Percentiles rank a stretch among this genome's conserved stretches.
These are phyloP conservation scores for Yarrowia sp. DNA, from an alignment of 805 yeast species.

Conservation along the genomic window DNA sequence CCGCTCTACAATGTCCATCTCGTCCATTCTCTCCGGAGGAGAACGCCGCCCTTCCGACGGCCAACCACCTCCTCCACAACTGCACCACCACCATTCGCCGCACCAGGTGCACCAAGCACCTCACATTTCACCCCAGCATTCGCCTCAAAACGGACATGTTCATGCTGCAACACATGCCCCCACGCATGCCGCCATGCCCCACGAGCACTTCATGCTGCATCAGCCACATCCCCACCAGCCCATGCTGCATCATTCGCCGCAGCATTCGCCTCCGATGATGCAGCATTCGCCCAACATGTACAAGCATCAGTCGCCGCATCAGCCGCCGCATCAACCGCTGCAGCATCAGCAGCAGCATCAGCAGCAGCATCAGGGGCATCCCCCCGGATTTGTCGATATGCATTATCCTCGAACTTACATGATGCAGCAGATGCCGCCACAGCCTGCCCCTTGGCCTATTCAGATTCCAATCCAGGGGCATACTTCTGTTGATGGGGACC, in stretches of 20 bases:
- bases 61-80: neutral
- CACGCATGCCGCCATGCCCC: constrained; percentile 1
- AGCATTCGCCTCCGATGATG: constrained; percentile 16
- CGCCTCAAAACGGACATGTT: constrained; percentile 15
- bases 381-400: neutral
- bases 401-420: neutral
- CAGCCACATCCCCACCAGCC: neutral
- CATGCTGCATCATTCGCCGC: constrained; percentile 1
- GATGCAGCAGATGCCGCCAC: constrained; percentile 25
- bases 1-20: constrained; percentile 32
- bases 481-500: constrained; percentile 20
- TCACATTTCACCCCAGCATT: constrained; percentile 9
- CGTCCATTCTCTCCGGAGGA: constrained; percentile 29
- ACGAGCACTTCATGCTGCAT: constrained; percentile 4
- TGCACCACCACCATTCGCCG: constrained; percentile 7
- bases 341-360: neutral
- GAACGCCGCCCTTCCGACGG: constrained; percentile 18
- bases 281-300: constrained; percentile 11
- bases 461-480: constrained; percentile 22
- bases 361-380: neutral
- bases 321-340: no score
- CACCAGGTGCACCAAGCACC: neutral
- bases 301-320: neutral
- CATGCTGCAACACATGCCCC: neutral
- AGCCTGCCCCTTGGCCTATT: constrained; percentile 9